Conservation (phyloP, 2,329 filamentous ascomycete genomes). For the Fusarium sp. region DNA sequence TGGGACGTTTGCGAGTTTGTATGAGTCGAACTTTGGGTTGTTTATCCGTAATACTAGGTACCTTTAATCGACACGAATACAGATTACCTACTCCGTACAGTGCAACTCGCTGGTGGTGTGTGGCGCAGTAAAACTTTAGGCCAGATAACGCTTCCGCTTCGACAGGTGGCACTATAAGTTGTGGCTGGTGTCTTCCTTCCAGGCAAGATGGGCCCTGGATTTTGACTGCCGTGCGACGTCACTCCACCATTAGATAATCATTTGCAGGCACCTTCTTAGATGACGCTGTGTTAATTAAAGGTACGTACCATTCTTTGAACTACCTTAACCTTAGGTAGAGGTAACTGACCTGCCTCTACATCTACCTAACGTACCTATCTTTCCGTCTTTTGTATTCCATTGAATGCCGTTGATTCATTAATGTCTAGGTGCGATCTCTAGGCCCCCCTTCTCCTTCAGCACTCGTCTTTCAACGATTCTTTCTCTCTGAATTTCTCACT, state of each 20-base stretch:
- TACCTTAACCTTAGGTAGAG: neutral
- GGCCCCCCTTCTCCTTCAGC: slow-evolving; percentile 19
- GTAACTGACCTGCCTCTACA: neutral
- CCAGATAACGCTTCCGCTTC: slow-evolving; percentile 35
- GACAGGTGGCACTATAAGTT: slow-evolving; percentile 18
- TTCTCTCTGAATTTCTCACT: neutral
- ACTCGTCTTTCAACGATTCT: neutral
- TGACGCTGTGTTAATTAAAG: slow-evolving; percentile 46
- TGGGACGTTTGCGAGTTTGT: slow-evolving; percentile 7
- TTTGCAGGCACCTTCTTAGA: slow-evolving; percentile 45
- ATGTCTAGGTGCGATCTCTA: slow-evolving; percentile 33
- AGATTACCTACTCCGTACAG: too few relatives aligned
- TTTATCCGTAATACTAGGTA: too few relatives aligned
- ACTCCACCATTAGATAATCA: slow-evolving; percentile 37
- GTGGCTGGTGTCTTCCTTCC: slow-evolving; percentile 21
- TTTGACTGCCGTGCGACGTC: slow-evolving; percentile 38
- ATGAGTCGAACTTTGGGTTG: slow-evolving; percentile 3
- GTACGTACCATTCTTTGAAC: slow-evolving; percentile 11
- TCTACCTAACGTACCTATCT: too few relatives aligned
- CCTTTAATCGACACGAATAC: slow-evolving; percentile 36
- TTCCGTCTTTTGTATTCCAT: slow-evolving; percentile 22
- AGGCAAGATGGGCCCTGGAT: slow-evolving; percentile 8
- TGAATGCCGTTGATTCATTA: slow-evolving; percentile 33
- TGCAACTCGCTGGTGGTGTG: slow-evolving; percentile 30
- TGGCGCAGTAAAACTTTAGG: slow-evolving; percentile 42